Evolutionary conservation across 139 green algal species (phyloP), one percentile per base, ranked within the genome.

Genomic region (Coelastrella sp.): DNA sequence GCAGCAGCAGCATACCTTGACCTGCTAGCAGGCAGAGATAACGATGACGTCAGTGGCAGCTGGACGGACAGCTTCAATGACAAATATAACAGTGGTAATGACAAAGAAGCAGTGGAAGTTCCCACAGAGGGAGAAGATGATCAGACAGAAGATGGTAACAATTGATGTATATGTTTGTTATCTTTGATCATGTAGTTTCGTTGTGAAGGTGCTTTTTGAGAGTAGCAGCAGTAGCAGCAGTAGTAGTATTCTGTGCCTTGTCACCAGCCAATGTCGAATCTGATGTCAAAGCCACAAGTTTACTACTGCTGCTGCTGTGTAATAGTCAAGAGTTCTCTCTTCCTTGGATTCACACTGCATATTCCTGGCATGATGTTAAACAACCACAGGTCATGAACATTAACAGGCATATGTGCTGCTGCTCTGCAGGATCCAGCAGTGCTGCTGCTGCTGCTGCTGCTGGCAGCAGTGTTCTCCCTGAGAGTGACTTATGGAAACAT

Each of bases 1-100:
- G 76, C 76, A 37, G 76, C 76, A 43, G 76, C 76, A 40, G 59
- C 76, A 17, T 45, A 83, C 37, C 76, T 83, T 9, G 76, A 83
- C 76, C 76, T 83, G 27, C 57, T 83, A 37, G 2, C n/a, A 32
- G 57, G 34, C 23, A 27, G 25, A 38, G 6, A 62, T 35, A 38
- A 71, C n/a, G 27, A 23, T n/a, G 75, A 64, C 5, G 53, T 64
- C 21, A 34, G 53, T 57, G 45, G 15, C 45, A 13, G 1, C 11
- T 13, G 1, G 45, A 57, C n/a, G n/a, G n/a, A n/a, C n/a, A n/a
- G n/a, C n/a, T n/a, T n/a, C n/a, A n/a, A n/a, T n/a, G n/a, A n/a
- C 37, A 50, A n/a, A 11, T n/a, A 40, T 13, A 34, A 27, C 23
- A 40, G 67, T 0, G 19, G 25, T 23, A 40, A n/a, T 37, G 23